A percentile compares a stretch with the other conserved stretches of the same genome.
Evolutionary conservation across 2,329 filamentous ascomycete genomes (phyloP).

Genomic region (Clonostachys chloroleuca): DNA sequence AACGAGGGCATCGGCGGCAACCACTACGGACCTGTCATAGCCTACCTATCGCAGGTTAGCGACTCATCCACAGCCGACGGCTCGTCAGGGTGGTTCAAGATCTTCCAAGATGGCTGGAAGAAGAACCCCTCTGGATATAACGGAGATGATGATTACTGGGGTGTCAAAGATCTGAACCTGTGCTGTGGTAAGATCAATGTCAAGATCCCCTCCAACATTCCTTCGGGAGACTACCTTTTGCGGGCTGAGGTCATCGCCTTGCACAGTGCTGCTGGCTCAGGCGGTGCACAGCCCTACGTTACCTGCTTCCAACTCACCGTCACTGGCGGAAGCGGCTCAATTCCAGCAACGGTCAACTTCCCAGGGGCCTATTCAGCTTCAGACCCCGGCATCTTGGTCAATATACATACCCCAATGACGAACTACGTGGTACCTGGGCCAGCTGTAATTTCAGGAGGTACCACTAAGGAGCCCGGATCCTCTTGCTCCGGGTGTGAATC

Average conservation of each 20-base stretch:
- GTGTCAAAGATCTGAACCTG: slow-evolving; percentile 29
- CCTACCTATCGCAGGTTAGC: slow-evolving; percentile 44
- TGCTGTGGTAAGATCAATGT: slow-evolving; percentile 36
- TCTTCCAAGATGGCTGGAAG: slow-evolving; percentile 39
- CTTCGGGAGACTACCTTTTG: slow-evolving; percentile 46
- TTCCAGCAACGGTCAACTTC: slow-evolving; percentile 13
- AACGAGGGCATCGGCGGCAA: slow-evolving; percentile 47
- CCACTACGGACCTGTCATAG: slow-evolving; percentile 48
- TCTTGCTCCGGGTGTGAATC: slow-evolving; percentile 16
- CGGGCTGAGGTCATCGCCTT: slow-evolving; percentile 50
- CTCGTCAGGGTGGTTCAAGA: slow-evolving; percentile 44
- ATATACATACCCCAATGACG: slow-evolving; percentile 24
- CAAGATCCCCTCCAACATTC: slow-evolving; percentile 36
- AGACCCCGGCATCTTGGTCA: slow-evolving; percentile 15
- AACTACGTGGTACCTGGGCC: slow-evolving; percentile 37
- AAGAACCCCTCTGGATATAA: slow-evolving; percentile 21
- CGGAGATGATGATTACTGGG: slow-evolving; percentile 38
- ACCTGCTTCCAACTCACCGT: slow-evolving; percentile 15
- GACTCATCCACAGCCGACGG: slow-evolving; percentile 39
- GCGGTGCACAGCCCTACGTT: slow-evolving; percentile 30
- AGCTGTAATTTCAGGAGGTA: slow-evolving; percentile 29
- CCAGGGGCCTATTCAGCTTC: slow-evolving; percentile 12
- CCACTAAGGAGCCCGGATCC: slow-evolving; percentile 31
- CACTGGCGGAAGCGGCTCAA: slow-evolving; percentile 13
- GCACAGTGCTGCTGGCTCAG: slow-evolving; percentile 28